Base-by-base conservation (phyloP, 352 stramenopile genomes). In the Globisporangium radiosum region DNA sequence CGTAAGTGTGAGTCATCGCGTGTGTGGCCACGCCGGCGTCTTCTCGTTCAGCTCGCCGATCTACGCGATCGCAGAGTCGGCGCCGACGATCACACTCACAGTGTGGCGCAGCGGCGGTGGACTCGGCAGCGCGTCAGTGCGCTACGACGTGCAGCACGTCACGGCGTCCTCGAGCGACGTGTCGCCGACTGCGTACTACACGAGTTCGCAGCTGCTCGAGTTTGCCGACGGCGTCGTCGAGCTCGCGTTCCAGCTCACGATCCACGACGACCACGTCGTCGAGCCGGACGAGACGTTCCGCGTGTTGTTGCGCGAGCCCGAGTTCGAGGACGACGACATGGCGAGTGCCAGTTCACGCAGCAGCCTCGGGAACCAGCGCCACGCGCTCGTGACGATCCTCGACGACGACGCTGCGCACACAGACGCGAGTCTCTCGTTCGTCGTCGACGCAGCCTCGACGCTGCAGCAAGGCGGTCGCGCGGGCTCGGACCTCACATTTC, bases 1-100 rank as follows among this genome's bases (percentile, higher is more conserved):
- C 0, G 69, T 65, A 15, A 15, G 48, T 6, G 65, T 78, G 7
- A 92, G 75, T n/a, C 88, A 98, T 63, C 76, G 82, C 13, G 76
- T 97, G 2, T 98, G 94, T 61, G 94, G 94, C 1, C 90, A 97
- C 62, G 56, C 77, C 1, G 94, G 94, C 5, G 89, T 94, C 1
- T 85, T 98, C 19, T 81, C 72, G 0, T 98, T 97, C 60, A 70
- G 71, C 2, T 94, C 88, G 0, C 87, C 92, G 9, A 63, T 88
- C 11, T 98, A 97, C 62, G 78, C 72, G 9, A 77, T 97, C 6
- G 40, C 63, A 10, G 92, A 98, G 62, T 69, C 75, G 36, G 75
- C 72, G 4, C 56, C 65, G 25, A 88, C 64, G 47, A 77, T 98
- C 49, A 83, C 76, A 3, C 63, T 98, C 36, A 96, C 85, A 0